Conservation (phyloP, 225 moss, liverwort and hornwort genomes). For the Neckera pumila region DNA sequence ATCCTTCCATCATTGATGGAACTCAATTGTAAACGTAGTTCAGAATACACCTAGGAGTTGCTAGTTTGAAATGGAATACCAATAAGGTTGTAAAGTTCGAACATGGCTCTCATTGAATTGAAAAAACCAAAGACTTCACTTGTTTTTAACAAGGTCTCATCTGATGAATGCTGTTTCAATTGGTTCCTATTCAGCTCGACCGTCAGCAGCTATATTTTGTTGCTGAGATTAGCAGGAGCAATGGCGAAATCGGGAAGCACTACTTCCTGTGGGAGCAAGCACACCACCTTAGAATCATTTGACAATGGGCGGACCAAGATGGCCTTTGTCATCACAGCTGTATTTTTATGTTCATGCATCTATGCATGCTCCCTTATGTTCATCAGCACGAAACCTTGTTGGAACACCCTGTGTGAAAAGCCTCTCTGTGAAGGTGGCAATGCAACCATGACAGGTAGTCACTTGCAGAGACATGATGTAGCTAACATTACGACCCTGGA, state of each 20-base stretch:
- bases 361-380: constrained; percentile 18
- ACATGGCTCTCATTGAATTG: not conserved
- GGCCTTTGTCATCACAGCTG: constrained; percentile 6
- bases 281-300: not conserved
- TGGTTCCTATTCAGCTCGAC: not conserved
- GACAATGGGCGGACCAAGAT: constrained; percentile 11
- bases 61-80: not conserved
- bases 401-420: not conserved
- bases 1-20: not conserved
- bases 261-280: not conserved
- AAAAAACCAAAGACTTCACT: not conserved
- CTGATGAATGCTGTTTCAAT: not conserved
- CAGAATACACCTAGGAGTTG: not conserved
- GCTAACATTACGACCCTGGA: not conserved
- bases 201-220: not conserved
- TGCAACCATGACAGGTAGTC: not conserved
- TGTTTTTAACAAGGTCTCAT: not conserved
- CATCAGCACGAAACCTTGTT: constrained; percentile 15
- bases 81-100: not conserved
- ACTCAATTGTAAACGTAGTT: not conserved
- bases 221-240: not conserved
- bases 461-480: not conserved
- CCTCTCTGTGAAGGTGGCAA: constrained; percentile 1
- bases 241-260: constrained; percentile 12
- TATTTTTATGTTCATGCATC: constrained; percentile 27